These are phyloP conservation scores for Papiliotrema nemorosa DNA, from an alignment of 1,284 basidiomycete species.

Conservation along the genomic window DNA sequence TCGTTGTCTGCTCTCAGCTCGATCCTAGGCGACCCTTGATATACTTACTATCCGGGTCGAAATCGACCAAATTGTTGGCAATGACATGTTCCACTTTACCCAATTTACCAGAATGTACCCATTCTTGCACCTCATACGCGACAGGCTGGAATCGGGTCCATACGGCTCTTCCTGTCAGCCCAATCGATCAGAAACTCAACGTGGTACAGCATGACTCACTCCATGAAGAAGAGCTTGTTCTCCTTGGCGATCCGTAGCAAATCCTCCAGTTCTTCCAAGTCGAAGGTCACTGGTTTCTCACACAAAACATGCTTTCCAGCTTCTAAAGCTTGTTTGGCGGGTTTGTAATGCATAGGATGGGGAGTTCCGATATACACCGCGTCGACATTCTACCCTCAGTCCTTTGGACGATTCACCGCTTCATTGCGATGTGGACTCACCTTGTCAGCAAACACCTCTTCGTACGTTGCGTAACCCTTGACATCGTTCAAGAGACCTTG, in stretches of 20 bases:
- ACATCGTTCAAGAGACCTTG: slow-evolving; percentile 46
- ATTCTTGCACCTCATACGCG: slow-evolving; percentile 44
- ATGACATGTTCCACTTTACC: slow-evolving; percentile 51
- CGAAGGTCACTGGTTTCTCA: slow-evolving; percentile 64
- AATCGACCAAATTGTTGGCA: slow-evolving; percentile 71
- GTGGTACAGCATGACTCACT: slow-evolving; percentile 60
- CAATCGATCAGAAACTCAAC: not conserved
- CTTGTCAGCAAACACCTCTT: slow-evolving; percentile 68
- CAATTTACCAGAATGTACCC: slow-evolving; percentile 43
- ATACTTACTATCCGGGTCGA: slow-evolving; percentile 64
- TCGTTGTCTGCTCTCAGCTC: not conserved
- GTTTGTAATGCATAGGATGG: slow-evolving; percentile 77
- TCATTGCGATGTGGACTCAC: slow-evolving; percentile 42
- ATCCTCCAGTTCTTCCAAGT: slow-evolving; percentile 54
- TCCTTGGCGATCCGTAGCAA: slow-evolving; percentile 70
- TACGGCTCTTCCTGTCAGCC: slow-evolving; percentile 31
- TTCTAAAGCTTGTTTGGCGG: slow-evolving; percentile 69
- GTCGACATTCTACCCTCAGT: slow-evolving; percentile 61
- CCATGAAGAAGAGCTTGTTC: slow-evolving; percentile 80
- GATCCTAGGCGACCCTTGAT: not conserved
- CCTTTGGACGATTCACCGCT: too few species aligned
- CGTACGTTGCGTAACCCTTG: slow-evolving; percentile 72
- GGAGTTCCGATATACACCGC: slow-evolving; percentile 83
- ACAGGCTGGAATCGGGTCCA: slow-evolving; percentile 51
- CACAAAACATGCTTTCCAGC: slow-evolving; percentile 82